Evolutionary conservation across 345 rosid species (phyloP).

Genomic region (Clausena lansium): DNA sequence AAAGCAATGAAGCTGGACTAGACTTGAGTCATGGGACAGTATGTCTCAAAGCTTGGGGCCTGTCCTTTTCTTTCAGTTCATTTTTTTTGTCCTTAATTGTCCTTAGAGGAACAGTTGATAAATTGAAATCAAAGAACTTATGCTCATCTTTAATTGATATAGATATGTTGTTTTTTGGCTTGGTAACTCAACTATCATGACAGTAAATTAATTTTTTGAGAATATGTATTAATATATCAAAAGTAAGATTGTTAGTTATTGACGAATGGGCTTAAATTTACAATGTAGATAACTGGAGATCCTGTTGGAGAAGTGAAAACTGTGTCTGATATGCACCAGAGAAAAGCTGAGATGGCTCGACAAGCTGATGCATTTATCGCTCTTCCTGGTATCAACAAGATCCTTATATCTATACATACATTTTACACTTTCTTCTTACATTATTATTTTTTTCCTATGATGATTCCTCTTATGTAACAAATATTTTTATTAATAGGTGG

Average conservation of each 20-base stretch:
- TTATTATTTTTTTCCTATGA: no score
- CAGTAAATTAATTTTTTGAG: no score
- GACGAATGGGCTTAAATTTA: no score
- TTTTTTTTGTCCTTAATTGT: not conserved
- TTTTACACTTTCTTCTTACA: not conserved
- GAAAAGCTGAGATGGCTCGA: slow-evolving; percentile 96
- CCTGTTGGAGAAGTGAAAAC: slow-evolving; percentile 88
- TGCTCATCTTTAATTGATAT: not conserved
- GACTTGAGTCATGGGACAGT: not conserved
- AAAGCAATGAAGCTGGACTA: not conserved
- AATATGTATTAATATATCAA: no score
- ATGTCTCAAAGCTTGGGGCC: not conserved
- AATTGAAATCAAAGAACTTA: not conserved
- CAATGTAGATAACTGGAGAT: slow-evolving; percentile 69
- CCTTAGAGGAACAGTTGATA: not conserved
- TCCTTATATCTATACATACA: not conserved
- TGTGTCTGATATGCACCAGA: slow-evolving; percentile 90
- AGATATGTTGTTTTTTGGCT: no score
- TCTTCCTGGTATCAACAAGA: slow-evolving; percentile 59
- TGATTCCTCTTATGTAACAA: not conserved
- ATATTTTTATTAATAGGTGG: slow-evolving; percentile 51
- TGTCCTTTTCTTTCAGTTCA: not conserved
- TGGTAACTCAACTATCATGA: no score
- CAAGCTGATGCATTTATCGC: slow-evolving; percentile 96
- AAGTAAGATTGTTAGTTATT: no score